These are phyloP conservation scores for Inosperma sp. DNA, from an alignment of 768 basidiomycete species.

Conservation along the genomic window DNA sequence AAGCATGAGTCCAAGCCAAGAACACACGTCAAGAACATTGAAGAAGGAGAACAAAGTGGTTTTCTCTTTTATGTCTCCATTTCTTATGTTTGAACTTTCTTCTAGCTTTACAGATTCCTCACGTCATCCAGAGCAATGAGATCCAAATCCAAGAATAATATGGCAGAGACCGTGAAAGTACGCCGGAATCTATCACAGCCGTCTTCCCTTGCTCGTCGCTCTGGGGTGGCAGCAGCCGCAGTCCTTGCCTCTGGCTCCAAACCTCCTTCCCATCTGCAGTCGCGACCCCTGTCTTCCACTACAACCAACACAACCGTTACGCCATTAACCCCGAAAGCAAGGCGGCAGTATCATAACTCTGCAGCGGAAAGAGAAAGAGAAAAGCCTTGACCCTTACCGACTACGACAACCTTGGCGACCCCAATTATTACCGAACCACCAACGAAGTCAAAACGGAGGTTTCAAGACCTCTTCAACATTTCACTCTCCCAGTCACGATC, in stretches of 20 bases:
- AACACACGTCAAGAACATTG: slow-evolving; percentile 37
- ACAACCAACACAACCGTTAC: slow-evolving; percentile 61
- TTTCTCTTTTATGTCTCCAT: not conserved
- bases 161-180: not conserved
- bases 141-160: slow-evolving; percentile 17
- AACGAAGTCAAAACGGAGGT: slow-evolving; percentile 33
- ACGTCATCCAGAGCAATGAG: slow-evolving; percentile 53
- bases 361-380: slow-evolving; percentile 15
- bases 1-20: slow-evolving; percentile 31
- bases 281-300: slow-evolving; percentile 62
- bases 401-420: not conserved
- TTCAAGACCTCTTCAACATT: slow-evolving; percentile 46
- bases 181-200: slow-evolving; percentile 8
- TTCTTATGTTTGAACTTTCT: not conserved
- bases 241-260: slow-evolving; percentile 33
- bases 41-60: slow-evolving; percentile 47
- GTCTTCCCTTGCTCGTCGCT: slow-evolving; percentile 5
- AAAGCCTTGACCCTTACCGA: not conserved
- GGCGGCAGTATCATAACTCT: slow-evolving; percentile 15
- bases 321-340: slow-evolving; percentile 47
- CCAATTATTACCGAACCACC: slow-evolving; percentile 33
- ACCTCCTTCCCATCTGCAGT: slow-evolving; percentile 46
- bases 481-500: slow-evolving; percentile 36
- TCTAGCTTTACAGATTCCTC: slow-evolving; percentile 58
- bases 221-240: slow-evolving; percentile 4